Evolutionary conservation across 2,329 filamentous ascomycete genomes (phyloP).

Genomic region (Tympanopsis confertula): DNA sequence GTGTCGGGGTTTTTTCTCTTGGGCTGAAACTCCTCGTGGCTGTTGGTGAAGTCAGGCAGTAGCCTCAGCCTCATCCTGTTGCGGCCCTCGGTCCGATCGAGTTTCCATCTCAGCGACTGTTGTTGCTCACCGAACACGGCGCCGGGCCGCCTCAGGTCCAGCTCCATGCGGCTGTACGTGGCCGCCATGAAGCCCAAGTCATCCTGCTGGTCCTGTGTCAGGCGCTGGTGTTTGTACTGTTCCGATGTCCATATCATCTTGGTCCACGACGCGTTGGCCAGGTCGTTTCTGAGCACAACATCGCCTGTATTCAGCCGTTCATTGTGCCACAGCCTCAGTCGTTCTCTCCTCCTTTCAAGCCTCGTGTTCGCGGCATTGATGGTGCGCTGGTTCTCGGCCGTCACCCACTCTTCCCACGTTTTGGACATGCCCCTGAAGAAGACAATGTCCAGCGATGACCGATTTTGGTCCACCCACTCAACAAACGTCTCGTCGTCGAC

Average conservation of each 20-base stretch:
- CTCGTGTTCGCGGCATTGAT: slow-evolving; percentile 63
- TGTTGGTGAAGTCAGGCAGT: slow-evolving; percentile 61
- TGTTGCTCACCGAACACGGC: slow-evolving; percentile 60
- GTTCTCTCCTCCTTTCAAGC: slow-evolving; percentile 67
- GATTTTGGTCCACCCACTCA: slow-evolving; percentile 75
- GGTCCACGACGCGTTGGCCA: slow-evolving; percentile 81
- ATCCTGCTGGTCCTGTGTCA: slow-evolving; percentile 87
- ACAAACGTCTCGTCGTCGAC: slow-evolving; percentile 84
- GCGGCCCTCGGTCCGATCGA: slow-evolving; percentile 88
- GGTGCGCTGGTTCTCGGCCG: slow-evolving; percentile 67
- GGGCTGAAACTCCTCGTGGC: slow-evolving; percentile 68
- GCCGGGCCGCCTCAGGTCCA: slow-evolving; percentile 66
- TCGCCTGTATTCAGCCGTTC: slow-evolving; percentile 63
- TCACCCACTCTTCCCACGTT: slow-evolving; percentile 80
- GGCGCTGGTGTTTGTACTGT: slow-evolving; percentile 78
- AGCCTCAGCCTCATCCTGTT: slow-evolving; percentile 88
- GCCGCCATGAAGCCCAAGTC: slow-evolving; percentile 68
- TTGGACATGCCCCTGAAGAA: slow-evolving; percentile 75
- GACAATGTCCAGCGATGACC: slow-evolving; percentile 64
- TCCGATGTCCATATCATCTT: slow-evolving; percentile 91
- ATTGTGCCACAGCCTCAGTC: slow-evolving; percentile 66
- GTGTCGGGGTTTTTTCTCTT: slow-evolving; percentile 55
- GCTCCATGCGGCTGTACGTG: slow-evolving; percentile 67
- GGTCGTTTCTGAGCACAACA: slow-evolving; percentile 71
- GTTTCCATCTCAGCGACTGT: slow-evolving; percentile 52